These are phyloP conservation scores for Baorangia bicolor DNA, from an alignment of 768 basidiomycete genomes.

Conservation along the genomic window DNA sequence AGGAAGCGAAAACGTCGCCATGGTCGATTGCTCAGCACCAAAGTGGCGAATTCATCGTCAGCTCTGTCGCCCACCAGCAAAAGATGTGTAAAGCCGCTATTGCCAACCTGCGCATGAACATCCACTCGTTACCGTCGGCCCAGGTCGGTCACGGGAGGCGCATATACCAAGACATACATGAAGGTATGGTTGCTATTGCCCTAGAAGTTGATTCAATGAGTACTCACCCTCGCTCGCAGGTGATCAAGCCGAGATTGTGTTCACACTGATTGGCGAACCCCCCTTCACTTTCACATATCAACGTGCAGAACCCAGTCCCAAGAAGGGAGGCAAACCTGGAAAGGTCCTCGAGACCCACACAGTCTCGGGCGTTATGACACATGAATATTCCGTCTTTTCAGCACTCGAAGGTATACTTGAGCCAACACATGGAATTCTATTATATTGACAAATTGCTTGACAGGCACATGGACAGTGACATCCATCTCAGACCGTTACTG, in stretches of 20 bases:
- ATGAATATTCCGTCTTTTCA: constrained; percentile 88
- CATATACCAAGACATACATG: constrained; percentile 83
- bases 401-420: constrained; percentile 78
- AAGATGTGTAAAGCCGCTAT: constrained; percentile 87
- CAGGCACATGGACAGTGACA: constrained; percentile 90
- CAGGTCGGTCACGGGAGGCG: constrained; percentile 84
- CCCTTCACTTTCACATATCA: constrained; percentile 98
- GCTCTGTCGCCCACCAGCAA: constrained; percentile 88
- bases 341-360: constrained; percentile 92
- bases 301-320: constrained; percentile 66
- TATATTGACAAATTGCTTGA: constrained; percentile 3
- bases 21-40: constrained; percentile 85
- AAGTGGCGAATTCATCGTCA: constrained; percentile 81
- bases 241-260: constrained; percentile 91
- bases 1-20: constrained; percentile 75
- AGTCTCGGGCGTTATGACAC: constrained; percentile 70
- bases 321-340: constrained; percentile 67
- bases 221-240: constrained; percentile 41
- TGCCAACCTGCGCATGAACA: constrained; percentile 65
- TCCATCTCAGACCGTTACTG: constrained; percentile 90
- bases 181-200: constrained; percentile 48
- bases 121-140: constrained; percentile 86
- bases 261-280: constrained; percentile 86
- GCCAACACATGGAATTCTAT: neutral
- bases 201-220: neutral